These are phyloP conservation scores for Aegilops umbellulata DNA, from an alignment of 176 grass and related monocot genomes.

Conservation along the genomic window DNA sequence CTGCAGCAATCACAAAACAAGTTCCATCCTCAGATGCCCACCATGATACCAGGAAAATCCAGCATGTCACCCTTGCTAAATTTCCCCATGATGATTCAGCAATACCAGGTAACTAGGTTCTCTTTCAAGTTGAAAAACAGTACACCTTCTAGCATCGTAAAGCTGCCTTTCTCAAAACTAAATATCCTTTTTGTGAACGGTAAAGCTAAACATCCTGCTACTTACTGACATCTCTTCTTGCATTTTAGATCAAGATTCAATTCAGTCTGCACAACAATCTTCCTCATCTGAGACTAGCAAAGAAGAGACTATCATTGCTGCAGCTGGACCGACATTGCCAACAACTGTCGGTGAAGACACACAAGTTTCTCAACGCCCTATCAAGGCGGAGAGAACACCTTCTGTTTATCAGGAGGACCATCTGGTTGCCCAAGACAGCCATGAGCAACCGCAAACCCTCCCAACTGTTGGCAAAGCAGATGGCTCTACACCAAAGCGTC, in stretches of 20 bases:
- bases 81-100: not conserved
- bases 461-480: constrained; percentile 6
- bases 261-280: not conserved
- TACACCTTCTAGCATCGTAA: not conserved
- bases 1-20: not conserved
- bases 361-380: not conserved
- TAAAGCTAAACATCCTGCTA: not conserved
- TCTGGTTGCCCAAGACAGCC: constrained; percentile 8
- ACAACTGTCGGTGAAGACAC: not conserved
- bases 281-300: not conserved
- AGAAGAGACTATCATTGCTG: constrained; percentile 15
- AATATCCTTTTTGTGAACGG: no score
- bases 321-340: constrained; percentile 15
- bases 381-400: constrained; percentile 21
- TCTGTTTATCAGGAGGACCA: constrained; percentile 28
- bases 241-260: constrained; percentile 15
- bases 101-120: constrained; percentile 23
- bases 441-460: not conserved
- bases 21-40: not conserved
- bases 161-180: not conserved
- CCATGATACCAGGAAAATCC: not conserved
- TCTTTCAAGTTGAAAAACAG: not conserved
- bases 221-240: constrained; percentile 15
- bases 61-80: constrained; percentile 14
- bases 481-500: constrained; percentile 24